These are phyloP conservation scores for Elaeis oleifera DNA, from an alignment of 202 grass and related monocot species.

Conservation along the genomic window DNA sequence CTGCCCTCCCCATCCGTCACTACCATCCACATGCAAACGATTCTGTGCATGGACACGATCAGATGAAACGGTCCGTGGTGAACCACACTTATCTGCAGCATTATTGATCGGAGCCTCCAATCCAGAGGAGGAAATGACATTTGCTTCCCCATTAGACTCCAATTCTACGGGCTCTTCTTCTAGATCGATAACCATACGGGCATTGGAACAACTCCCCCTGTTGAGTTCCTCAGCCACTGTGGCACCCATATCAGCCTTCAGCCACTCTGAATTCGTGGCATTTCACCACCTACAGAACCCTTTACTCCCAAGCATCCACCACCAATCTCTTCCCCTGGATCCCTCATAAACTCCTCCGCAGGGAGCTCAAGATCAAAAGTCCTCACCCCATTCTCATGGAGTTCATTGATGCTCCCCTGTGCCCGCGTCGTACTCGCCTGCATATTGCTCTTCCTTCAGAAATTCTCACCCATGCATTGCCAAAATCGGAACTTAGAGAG, in stretches of 20 bases:
- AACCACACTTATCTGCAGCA: not conserved
- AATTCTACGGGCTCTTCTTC: slow-evolving; percentile 22
- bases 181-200: slow-evolving; percentile 24
- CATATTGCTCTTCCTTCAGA: not conserved
- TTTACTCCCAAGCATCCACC: not conserved
- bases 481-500: not conserved
- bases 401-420: not conserved
- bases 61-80: no score
- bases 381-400: not conserved
- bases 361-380: not conserved
- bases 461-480: not conserved
- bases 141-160: slow-evolving; percentile 1
- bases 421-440: not conserved
- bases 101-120: not conserved
- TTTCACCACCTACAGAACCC: not conserved
- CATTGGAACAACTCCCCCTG: not conserved
- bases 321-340: not conserved
- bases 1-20: no score
- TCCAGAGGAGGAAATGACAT: slow-evolving; percentile 4
- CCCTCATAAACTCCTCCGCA: not conserved
- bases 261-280: not conserved
- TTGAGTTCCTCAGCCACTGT: no score
- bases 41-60: no score
- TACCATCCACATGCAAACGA: no score
- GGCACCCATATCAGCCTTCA: not conserved